These are phyloP conservation scores for Aureobasidium sp. DNA, from an alignment of 2,329 filamentous ascomycete species.

Conservation along the genomic window DNA sequence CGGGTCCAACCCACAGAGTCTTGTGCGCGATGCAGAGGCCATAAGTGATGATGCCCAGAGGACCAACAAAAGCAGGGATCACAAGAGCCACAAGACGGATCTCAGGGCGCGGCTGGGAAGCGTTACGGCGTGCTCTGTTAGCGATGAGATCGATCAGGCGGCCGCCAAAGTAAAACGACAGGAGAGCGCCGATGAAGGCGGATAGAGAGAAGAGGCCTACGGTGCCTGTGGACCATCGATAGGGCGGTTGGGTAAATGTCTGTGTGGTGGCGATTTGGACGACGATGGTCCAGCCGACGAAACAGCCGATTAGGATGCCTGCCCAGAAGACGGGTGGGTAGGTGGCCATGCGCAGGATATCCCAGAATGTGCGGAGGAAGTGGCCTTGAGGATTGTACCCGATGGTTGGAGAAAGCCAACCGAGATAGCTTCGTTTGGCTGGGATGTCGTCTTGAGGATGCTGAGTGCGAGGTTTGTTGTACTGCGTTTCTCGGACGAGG, in stretches of 20 bases:
- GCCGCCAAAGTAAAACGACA: conserved; percentile 24
- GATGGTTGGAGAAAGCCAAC: conserved; percentile 19
- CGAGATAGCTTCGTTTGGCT: conserved; percentile 15
- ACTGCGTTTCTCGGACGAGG: conserved; percentile 25
- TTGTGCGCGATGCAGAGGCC: conserved; percentile 24
- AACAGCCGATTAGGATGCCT: conserved; percentile 21
- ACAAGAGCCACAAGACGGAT: conserved; percentile 24
- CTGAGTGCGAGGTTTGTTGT: conserved; percentile 13
- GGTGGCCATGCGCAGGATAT: conserved; percentile 21
- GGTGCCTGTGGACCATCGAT: conserved; percentile 19
- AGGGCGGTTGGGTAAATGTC: conserved; percentile 20
- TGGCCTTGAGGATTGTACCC: conserved; percentile 18
- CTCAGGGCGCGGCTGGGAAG: conserved; percentile 24
- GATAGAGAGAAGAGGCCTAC: conserved; percentile 23
- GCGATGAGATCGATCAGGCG: conserved; percentile 26
- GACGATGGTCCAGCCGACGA: conserved; percentile 26
- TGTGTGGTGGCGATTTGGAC: conserved; percentile 23
- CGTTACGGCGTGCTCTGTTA: conserved; percentile 23
- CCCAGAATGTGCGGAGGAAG: conserved; percentile 20
- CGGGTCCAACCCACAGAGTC: conserved; percentile 21
- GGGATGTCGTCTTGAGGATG: conserved; percentile 2
- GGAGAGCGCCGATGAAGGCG: conserved; percentile 21
- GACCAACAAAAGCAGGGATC: conserved; percentile 25
- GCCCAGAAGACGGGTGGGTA: conserved; percentile 24
- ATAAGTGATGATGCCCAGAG: conserved; percentile 28